These are phyloP conservation scores for Trichoderma polysporum DNA, from an alignment of 2,329 filamentous ascomycete genomes.

Conservation along the genomic window DNA sequence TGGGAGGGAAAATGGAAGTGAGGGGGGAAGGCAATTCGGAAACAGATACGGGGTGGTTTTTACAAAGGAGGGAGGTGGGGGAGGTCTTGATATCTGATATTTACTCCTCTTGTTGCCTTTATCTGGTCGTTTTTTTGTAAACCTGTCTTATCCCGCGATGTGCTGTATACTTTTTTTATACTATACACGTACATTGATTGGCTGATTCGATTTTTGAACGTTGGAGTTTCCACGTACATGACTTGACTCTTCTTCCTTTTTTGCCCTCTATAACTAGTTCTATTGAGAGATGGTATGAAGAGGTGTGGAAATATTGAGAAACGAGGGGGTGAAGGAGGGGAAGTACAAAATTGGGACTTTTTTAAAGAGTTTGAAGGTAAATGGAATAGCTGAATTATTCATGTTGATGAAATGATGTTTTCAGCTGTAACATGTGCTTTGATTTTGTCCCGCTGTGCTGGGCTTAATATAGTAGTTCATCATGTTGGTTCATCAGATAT, in stretches of 20 bases:
- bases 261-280: neutral
- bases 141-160: neutral
- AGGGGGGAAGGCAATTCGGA: neutral
- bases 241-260: neutral
- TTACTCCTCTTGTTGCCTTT: constrained; percentile 4
- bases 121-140: neutral
- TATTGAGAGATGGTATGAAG: neutral
- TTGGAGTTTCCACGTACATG: neutral
- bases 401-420: neutral
- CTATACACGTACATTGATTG: neutral
- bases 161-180: neutral
- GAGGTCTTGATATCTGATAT: constrained; percentile 14
- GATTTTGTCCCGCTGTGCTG: too few species aligned
- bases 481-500: neutral
- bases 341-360: neutral
- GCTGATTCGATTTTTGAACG: neutral
- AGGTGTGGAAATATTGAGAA: neutral
- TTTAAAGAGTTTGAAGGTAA: neutral
- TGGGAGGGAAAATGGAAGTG: neutral
- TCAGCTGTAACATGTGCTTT: neutral
- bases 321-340: neutral
- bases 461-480: too few species aligned
- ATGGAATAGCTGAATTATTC: neutral
- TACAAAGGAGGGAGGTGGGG: neutral
- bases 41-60: neutral